These are phyloP conservation scores for Colletotrichum euphorbiae DNA, from an alignment of 2,329 filamentous ascomycete species.

Conservation along the genomic window DNA sequence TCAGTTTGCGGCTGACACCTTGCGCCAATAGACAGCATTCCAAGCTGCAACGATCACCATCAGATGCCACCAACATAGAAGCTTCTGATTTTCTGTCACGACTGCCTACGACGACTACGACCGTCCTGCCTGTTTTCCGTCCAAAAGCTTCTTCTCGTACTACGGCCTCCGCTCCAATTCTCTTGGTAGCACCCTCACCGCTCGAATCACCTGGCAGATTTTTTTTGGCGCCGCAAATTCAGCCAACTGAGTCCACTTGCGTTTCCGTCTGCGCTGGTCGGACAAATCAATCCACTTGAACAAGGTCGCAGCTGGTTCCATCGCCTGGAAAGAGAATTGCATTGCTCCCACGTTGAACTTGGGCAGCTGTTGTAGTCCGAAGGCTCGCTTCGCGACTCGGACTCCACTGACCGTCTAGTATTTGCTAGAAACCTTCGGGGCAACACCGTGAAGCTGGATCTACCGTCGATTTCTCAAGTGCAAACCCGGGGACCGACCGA, in stretches of 20 bases:
- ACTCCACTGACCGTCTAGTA: constrained; percentile 23
- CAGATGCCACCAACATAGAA: constrained; percentile 27
- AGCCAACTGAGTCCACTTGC: constrained; percentile 2
- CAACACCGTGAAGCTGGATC: constrained; percentile 92
- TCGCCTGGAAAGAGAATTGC: background rate
- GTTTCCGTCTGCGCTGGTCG: background rate
- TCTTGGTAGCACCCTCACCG: constrained; percentile 12
- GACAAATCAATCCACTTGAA: background rate
- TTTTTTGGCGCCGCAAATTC: background rate
- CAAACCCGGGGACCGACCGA: constrained; percentile 83
- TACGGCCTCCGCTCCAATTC: background rate
- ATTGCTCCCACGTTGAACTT: background rate
- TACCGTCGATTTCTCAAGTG: constrained; percentile 86
- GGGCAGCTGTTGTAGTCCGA: constrained; percentile 7
- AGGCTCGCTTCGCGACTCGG: constrained; percentile 20
- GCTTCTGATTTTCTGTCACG: constrained; percentile 25
- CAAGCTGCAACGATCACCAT: background rate
- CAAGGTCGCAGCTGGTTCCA: background rate
- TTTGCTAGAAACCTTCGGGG: constrained; percentile 44
- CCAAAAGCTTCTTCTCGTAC: constrained; percentile 5
- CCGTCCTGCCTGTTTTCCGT: constrained; percentile 25
- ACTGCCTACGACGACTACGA: constrained; percentile 38
- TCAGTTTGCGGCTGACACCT: background rate
- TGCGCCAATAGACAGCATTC: constrained; percentile 1
- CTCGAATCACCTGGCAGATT: background rate